These are phyloP conservation scores for Fusarium odoratissimum DNA, from an alignment of 2,329 filamentous ascomycete species.

Conservation along the genomic window DNA sequence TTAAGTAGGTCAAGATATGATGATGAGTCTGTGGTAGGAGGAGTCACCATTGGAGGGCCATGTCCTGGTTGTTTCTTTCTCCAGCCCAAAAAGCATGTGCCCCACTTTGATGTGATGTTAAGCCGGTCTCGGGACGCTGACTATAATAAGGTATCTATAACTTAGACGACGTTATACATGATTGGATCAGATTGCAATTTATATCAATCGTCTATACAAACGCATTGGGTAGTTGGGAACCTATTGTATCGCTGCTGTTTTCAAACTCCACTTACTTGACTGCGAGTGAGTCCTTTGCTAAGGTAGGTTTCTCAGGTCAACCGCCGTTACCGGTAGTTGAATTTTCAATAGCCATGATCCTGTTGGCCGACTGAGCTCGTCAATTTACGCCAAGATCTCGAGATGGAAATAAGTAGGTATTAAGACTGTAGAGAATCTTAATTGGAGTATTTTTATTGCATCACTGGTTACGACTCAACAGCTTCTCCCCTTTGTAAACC, in stretches of 20 bases:
- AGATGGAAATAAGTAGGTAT: not conserved
- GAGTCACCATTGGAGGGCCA: conserved; percentile 32
- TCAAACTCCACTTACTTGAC: not conserved
- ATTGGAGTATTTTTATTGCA: not conserved
- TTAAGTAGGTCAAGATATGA: conserved; percentile 21
- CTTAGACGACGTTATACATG: not conserved
- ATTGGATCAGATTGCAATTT: not conserved
- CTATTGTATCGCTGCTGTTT: too few relatives aligned
- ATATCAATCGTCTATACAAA: not conserved
- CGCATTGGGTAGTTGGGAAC: not conserved
- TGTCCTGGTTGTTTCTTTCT: conserved; percentile 2
- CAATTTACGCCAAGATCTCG: not conserved
- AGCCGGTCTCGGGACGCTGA: conserved; percentile 21
- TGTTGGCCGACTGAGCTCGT: conserved; percentile 28
- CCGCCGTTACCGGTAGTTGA: conserved; percentile 21
- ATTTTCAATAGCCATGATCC: conserved; percentile 37
- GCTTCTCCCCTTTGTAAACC: not conserved
- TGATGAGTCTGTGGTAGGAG: conserved; percentile 23
- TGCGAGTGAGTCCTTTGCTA: not conserved
- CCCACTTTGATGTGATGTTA: conserved; percentile 11
- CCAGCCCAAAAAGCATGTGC: conserved; percentile 5
- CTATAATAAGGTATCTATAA: not conserved
- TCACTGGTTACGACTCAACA: not conserved
- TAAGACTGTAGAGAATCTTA: not conserved
- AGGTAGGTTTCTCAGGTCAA: not conserved